phyloP scores from a whole-genome alignment of 129 eudicot genomes.

The Artemisia argyi region DNA sequence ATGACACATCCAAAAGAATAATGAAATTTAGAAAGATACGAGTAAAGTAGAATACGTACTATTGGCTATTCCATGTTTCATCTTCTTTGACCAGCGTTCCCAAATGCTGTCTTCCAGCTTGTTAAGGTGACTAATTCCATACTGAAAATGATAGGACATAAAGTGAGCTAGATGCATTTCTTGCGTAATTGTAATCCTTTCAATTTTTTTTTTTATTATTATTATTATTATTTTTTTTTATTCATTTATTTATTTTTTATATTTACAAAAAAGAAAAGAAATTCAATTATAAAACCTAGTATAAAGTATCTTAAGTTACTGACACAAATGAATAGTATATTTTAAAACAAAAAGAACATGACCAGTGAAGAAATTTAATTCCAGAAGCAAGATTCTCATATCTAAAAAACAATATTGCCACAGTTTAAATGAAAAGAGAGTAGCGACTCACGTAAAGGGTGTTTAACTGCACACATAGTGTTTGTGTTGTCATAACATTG shows the following conservation, averaged over 20 bases:
- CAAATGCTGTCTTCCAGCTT: conserved; percentile 96
- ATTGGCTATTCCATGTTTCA: conserved; percentile 43
- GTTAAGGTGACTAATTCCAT: conserved; percentile 84
- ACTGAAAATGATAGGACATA: conserved; percentile 39
- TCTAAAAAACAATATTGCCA: conserved; percentile 9
- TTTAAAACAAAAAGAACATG: background rate
- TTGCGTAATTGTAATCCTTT: conserved; percentile 16
- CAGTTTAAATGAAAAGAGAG: background rate
- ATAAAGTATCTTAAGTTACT: background rate
- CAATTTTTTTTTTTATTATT: too few species aligned
- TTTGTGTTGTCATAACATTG: conserved; percentile 72
- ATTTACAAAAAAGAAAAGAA: background rate
- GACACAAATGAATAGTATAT: background rate
- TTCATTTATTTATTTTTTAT: too few species aligned
- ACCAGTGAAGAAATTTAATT: background rate
- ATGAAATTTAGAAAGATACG: background rate
- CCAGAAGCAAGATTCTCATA: conserved; percentile 9
- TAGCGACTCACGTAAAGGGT: conserved; percentile 80
- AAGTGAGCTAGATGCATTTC: conserved; percentile 17
- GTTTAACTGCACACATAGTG: conserved; percentile 86
- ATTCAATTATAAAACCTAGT: background rate
- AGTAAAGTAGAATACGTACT: conserved; percentile 44
- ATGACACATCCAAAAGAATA: background rate
- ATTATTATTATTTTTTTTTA: too few species aligned
- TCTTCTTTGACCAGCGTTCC: conserved; percentile 82